Evolutionary conservation across 176 grass and related monocot species (phyloP), one percentile per base, ranked within the genome.

Genomic region (Carex cristatella): DNA sequence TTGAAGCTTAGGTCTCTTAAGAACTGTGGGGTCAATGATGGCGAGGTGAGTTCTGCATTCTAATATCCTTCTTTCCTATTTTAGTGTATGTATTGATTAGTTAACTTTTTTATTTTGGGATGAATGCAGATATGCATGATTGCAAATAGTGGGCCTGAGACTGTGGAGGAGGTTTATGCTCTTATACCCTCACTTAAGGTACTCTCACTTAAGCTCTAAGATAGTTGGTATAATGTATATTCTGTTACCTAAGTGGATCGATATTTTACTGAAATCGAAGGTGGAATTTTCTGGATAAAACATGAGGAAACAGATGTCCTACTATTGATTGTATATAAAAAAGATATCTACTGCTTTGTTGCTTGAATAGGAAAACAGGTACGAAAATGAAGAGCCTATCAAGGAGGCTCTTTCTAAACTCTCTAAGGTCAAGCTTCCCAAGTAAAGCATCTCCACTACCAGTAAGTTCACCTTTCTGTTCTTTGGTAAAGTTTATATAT

Each of bases 161-260:
- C 84, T 7, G n/a, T 89, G 8, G 91, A 99, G 66, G 96, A 95
- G 84, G 91, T 92, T 86, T 99, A 95, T 92, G 93, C 90, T 40
- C 85, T 99, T 69, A 84, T 95, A 81, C 96, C 96, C 48, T 94
- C 96, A 68, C 94, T 99, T 33, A 99, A 92, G 96, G 96, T 94
- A 11, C 91, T 85, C 30, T 73, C 42, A 16, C 81, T 88, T n/a
- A 55, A 44, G 23, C 23, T 63, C n/a, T 48, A 51, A 30, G 37
- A 35, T 66, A 68, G 30, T 2, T 77, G 49, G 73, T 33, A 15
- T 33, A 8, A 15, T 70, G 14, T 16, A 14, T 32, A 77, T 57
- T 30, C 28, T 51, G 11, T 79, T 33, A 57, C 48, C 5, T 33
- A 57, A 51, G 19, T 79, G 28, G 28, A 58, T 58, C 58, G 74